Percentiles rank a stretch among this genome's conserved stretches.
phyloP scores from a whole-genome alignment of 768 basidiomycete species.

The Suillus spraguei region DNA sequence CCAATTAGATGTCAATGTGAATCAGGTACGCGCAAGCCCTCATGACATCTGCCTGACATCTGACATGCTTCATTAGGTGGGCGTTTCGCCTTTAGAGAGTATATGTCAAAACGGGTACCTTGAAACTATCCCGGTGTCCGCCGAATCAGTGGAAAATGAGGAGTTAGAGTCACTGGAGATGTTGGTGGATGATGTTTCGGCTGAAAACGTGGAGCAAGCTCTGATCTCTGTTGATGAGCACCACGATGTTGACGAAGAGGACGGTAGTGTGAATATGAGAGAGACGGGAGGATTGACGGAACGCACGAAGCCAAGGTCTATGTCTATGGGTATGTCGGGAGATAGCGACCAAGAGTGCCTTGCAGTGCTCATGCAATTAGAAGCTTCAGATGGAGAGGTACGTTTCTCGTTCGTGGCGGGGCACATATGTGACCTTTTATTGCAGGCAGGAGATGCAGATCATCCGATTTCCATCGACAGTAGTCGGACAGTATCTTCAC shows the following conservation, averaged over 20 bases:
- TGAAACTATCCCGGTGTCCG: neutral
- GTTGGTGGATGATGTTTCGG: neutral
- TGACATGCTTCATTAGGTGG: neutral
- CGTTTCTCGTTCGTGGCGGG: too few relatives aligned
- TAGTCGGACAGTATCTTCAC: conserved; percentile 2
- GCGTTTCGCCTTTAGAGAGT: neutral
- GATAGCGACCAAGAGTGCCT: conserved; percentile 1
- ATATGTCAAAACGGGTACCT: neutral
- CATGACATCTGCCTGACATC: neutral
- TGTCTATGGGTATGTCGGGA: conserved; percentile 22
- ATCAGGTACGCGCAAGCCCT: neutral
- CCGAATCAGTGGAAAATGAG: neutral
- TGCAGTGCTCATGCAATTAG: neutral
- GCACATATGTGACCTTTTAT: neutral
- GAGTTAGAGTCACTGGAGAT: neutral
- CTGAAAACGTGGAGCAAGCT: neutral
- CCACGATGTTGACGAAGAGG: neutral
- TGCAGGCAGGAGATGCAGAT: neutral
- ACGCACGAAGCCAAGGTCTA: neutral
- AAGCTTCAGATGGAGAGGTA: conserved; percentile 1
- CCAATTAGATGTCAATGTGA: neutral
- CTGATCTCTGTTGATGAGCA: neutral
- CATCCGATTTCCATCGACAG: neutral
- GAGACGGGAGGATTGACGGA: neutral
- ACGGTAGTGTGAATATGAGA: neutral